Percentiles rank a stretch among this genome's conserved stretches.
phyloP scores from a whole-genome alignment of 345 rosid species.

The Pugionium cornutum region DNA sequence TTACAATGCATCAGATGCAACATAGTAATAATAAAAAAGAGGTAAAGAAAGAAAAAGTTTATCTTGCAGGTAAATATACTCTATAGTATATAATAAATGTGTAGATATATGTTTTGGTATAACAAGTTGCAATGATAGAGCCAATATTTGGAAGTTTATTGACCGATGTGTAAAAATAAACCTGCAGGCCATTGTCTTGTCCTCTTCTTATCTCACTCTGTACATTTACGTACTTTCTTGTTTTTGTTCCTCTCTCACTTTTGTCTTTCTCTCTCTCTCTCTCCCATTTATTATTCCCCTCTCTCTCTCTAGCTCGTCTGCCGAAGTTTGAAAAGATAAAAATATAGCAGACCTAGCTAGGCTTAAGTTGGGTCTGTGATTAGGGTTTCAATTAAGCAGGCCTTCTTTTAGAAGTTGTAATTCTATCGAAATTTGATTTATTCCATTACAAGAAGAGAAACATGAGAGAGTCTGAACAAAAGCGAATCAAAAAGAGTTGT shows the following conservation, averaged over 20 bases:
- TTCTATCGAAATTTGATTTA: no score
- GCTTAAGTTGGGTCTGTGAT: conserved; percentile 17
- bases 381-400: conserved; percentile 1
- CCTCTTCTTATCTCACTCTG: conserved; percentile 42
- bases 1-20: conserved; percentile 26
- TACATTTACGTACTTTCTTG: conserved; percentile 41
- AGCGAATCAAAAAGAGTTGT: not conserved
- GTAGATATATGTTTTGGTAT: conserved; percentile 16
- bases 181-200: conserved; percentile 43
- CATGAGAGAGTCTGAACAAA: not conserved
- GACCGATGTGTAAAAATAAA: conserved; percentile 30
- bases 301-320: conserved; percentile 4
- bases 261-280: conserved; percentile 28
- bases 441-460: not conserved
- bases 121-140: conserved; percentile 31
- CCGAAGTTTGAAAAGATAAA: not conserved
- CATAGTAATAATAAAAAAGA: conserved; percentile 15
- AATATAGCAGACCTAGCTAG: not conserved
- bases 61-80: conserved; percentile 21
- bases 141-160: conserved; percentile 22
- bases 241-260: conserved; percentile 35
- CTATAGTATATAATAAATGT: not conserved
- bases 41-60: conserved; percentile 3
- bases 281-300: conserved; percentile 12
- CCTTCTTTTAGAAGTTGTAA: not conserved